Percentiles rank a stretch among this genome's conserved stretches.
These are phyloP conservation scores for Jatropha multifida DNA, from an alignment of 441 rosid genomes.

Conservation along the genomic window DNA sequence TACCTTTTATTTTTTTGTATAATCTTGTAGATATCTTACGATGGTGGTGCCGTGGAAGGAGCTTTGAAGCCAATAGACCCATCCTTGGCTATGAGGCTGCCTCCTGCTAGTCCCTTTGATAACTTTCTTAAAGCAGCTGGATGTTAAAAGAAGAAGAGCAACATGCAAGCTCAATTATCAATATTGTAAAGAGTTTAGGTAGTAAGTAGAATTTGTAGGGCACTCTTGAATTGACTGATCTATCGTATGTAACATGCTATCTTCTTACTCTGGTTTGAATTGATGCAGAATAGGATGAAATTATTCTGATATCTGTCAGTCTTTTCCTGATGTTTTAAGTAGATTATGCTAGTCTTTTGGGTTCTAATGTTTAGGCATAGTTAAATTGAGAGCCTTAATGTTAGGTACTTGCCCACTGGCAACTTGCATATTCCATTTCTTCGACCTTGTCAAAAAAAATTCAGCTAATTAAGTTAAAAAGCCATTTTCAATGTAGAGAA, in stretches of 20 bases:
- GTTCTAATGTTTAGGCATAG: too few relatives aligned
- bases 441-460: too few relatives aligned
- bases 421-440: background rate
- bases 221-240: background rate
- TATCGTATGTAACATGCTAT: background rate
- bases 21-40: slow-evolving; percentile 26
- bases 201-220: slow-evolving; percentile 6
- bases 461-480: too few relatives aligned
- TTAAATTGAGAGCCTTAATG: background rate
- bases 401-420: background rate
- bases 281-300: background rate
- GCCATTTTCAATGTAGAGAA: too few relatives aligned
- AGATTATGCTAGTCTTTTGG: background rate
- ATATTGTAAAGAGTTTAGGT: slow-evolving; percentile 9
- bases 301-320: background rate
- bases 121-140: slow-evolving; percentile 98
- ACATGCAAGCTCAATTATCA: background rate
- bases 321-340: background rate
- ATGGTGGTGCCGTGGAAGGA: slow-evolving; percentile 24
- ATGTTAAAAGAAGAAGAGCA: slow-evolving; percentile 31
- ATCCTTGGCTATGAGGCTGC: slow-evolving; percentile 67
- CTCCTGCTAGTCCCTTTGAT: slow-evolving; percentile 95
- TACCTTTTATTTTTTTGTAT: background rate
- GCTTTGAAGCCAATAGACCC: slow-evolving; percentile 36
- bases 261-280: background rate